phyloP scores from a whole-genome alignment of 805 yeast genomes.

The Candida wancherniae region DNA sequence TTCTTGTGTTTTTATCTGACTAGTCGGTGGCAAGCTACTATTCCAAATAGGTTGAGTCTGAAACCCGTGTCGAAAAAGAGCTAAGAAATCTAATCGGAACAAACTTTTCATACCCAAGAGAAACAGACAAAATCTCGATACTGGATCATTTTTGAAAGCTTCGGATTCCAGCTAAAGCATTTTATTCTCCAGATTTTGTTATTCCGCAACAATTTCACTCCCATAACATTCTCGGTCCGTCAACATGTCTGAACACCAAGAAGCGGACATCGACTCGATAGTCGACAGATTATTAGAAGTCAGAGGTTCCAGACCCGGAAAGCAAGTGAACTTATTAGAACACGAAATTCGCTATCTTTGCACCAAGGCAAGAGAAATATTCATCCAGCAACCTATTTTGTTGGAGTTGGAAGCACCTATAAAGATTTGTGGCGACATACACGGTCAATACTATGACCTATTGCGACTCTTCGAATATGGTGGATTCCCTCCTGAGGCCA shows the following conservation, averaged over 20 bases:
- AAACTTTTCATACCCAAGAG: too few species aligned
- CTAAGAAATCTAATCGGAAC: too few species aligned
- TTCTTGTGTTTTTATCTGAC: too few species aligned
- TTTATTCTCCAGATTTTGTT: too few species aligned
- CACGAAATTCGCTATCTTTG: conserved; percentile 92
- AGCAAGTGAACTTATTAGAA: conserved; percentile 90
- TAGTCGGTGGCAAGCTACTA: too few species aligned
- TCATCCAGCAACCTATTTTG: conserved; percentile 94
- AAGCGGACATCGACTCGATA: conserved; percentile 94
- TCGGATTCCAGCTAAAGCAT: too few species aligned
- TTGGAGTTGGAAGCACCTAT: conserved; percentile 97
- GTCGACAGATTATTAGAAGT: conserved; percentile 96
- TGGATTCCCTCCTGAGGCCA: conserved; percentile 98
- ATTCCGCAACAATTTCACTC: too few species aligned
- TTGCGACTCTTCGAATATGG: conserved; percentile 95
- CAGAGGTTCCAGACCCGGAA: conserved; percentile 97
- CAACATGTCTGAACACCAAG: conserved; percentile 42
- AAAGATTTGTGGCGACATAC: conserved; percentile 94
- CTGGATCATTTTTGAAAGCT: too few species aligned
- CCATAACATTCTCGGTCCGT: too few species aligned
- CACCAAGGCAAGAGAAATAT: conserved; percentile 96
- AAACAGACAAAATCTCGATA: too few species aligned
- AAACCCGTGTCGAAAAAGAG: too few species aligned
- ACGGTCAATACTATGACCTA: conserved; percentile 96
- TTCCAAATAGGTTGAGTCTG: too few species aligned